Conservation (phyloP, 2,329 filamentous ascomycete species). For the Pseudonectria foliicola region DNA sequence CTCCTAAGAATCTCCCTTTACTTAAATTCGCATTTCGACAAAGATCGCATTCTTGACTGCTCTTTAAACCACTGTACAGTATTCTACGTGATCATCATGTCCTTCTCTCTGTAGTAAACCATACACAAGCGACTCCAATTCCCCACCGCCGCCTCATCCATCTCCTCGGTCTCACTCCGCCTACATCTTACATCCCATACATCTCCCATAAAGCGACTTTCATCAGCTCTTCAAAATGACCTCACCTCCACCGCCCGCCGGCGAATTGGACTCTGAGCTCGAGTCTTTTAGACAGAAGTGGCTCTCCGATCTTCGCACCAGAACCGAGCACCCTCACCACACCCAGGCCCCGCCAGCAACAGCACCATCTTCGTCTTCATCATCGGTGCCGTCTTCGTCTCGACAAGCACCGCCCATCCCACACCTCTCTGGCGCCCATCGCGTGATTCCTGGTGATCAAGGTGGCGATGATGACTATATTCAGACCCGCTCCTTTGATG, state of each 20-base stretch:
- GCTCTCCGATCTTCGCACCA: conserved; percentile 66
- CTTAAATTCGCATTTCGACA: no score
- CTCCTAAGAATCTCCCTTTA: no score
- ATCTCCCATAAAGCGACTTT: neutral
- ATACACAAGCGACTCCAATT: conserved; percentile 1
- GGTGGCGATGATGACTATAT: conserved; percentile 32
- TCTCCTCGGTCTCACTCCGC: conserved; percentile 3
- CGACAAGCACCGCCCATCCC: conserved; percentile 7
- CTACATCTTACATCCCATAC: neutral
- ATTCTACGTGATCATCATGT: conserved; percentile 14
- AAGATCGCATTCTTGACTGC: no score
- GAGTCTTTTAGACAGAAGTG: conserved; percentile 82
- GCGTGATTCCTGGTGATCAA: conserved; percentile 9
- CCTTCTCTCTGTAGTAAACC: conserved; percentile 10
- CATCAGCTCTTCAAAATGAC: neutral
- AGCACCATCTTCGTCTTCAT: conserved; percentile 4
- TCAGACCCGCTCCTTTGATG: conserved; percentile 28
- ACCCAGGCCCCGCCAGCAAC: conserved; percentile 1
- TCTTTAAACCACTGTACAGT: no score
- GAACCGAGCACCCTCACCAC: conserved; percentile 18
- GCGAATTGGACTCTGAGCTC: conserved; percentile 59
- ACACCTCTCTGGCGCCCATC: conserved; percentile 15
- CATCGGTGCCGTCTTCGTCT: conserved; percentile 8
- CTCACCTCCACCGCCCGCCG: conserved; percentile 15
- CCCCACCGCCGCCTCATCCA: neutral